Evolutionary conservation across 2,329 filamentous ascomycete species (phyloP), one percentile per base, ranked within the genome.

Genomic region (Penicillium carneum): DNA sequence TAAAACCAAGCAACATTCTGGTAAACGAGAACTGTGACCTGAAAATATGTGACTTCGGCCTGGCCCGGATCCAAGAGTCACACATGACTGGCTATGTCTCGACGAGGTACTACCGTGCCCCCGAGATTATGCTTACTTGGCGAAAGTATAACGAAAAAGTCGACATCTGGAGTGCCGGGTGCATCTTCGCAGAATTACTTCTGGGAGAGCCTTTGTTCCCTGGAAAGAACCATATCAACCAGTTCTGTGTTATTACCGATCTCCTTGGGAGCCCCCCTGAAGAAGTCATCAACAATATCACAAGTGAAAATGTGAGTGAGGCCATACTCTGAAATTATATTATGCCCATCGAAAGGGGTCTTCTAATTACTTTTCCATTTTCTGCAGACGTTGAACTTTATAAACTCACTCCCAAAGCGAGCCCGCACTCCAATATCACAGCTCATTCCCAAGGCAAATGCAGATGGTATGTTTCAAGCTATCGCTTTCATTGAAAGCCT

Each of bases 11-110:
- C 84, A 99, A 99, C 81, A 99, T 99, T 72, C 87, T 99, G 58
- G 93, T 99, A 79, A 99, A 99, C 81, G 95, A 99, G 82, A 99
- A 99, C 81, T 99, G 95, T 81, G 95, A 99, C 81, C 83, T 99
- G 70, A 99, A 99, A 84, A 99, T 99, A 78, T 99, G 95, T 84
- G 95, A 99, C 78, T 99, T 99, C 73, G 95, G 95, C 67, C 85
- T 99, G 59, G 95, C 95, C 55, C 92, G 95, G 77, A 96, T 99
- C 72, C 95, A 99, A 79, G 95, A 99, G 76, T 93, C 93, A 33
- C 94, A 98, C 81, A 99, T 99, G 95, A 99, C 95, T 36, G 95
- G 95, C 72, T 99, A 99, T 75, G 95, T 99, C 61, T 98, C 95
- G 36, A 99, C 95, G 61, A 86, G 95, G 84, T 99, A 98, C 85